phyloP scores from a whole-genome alignment of 2,329 filamentous ascomycete species.

The Penicillium sp. region DNA sequence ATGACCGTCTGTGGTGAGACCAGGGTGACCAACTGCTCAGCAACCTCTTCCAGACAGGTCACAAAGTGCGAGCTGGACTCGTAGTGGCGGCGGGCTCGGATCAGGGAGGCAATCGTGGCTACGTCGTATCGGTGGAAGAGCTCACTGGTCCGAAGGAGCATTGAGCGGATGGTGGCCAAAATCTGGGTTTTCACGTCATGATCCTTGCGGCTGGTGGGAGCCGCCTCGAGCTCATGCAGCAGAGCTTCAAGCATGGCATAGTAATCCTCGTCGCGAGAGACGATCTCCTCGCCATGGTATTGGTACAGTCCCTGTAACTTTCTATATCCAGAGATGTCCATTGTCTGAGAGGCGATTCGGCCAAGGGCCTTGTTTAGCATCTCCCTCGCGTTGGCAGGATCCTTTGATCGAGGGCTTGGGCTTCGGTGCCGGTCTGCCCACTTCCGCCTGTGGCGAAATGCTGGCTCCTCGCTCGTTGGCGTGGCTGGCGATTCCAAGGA shows the following conservation, averaged over 20 bases:
- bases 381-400: conserved; percentile 44
- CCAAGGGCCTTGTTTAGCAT: conserved; percentile 48
- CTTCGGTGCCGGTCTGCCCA: conserved; percentile 44
- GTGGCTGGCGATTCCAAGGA: conserved; percentile 22
- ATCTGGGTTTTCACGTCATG: conserved; percentile 51
- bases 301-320: conserved; percentile 51
- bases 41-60: conserved; percentile 48
- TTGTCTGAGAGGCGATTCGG: conserved; percentile 42
- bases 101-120: conserved; percentile 44
- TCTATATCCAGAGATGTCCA: conserved; percentile 51
- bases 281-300: conserved; percentile 43
- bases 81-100: conserved; percentile 47
- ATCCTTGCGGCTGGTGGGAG: conserved; percentile 38
- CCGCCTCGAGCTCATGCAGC: conserved; percentile 44
- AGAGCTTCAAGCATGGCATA: conserved; percentile 47
- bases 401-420: conserved; percentile 48
- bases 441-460: conserved; percentile 39
- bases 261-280: conserved; percentile 45
- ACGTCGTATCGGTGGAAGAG: conserved; percentile 45
- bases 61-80: conserved; percentile 49
- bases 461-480: conserved; percentile 31
- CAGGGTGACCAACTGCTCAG: conserved; percentile 42
- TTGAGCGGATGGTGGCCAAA: conserved; percentile 49
- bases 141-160: conserved; percentile 45
- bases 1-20: conserved; percentile 32